Evolutionary conservation across 257 asterid genomes (phyloP).

Genomic region (Solanum pennellii): DNA sequence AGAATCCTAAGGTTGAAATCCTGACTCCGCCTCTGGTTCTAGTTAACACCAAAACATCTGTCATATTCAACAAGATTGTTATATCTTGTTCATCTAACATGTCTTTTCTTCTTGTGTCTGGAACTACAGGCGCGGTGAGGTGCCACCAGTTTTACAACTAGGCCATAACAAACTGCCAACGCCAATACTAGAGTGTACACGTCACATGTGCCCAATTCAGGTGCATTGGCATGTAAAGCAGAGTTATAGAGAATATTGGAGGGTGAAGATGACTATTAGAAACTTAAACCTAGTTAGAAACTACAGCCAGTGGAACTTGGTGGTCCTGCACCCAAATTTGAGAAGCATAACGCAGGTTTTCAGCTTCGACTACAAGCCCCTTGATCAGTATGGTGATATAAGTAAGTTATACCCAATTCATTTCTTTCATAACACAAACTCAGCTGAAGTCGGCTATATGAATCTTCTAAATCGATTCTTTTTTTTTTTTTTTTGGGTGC

Average conservation of each 20-base stretch:
- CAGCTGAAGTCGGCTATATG: neutral
- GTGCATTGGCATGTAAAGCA: constrained; percentile 75
- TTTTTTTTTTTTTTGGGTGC: neutral
- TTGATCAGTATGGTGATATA: constrained; percentile 38
- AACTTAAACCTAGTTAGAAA: constrained; percentile 46
- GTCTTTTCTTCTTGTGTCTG: neutral
- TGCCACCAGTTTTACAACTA: constrained; percentile 33
- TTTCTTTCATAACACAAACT: neutral
- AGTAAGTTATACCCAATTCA: constrained; percentile 28
- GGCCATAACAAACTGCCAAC: constrained; percentile 21
- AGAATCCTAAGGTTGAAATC: neutral
- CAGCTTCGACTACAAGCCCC: constrained; percentile 81
- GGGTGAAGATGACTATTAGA: constrained; percentile 58
- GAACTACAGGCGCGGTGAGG: constrained; percentile 26
- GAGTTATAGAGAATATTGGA: constrained; percentile 64
- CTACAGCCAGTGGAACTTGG: constrained; percentile 66
- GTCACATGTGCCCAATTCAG: constrained; percentile 69
- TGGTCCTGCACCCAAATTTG: constrained; percentile 66
- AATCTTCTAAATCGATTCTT: neutral
- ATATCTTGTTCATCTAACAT: neutral
- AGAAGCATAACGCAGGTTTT: constrained; percentile 41
- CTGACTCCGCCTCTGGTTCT: neutral
- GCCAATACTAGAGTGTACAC: constrained; percentile 41
- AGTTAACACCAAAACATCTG: neutral
- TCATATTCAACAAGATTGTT: neutral